These are phyloP conservation scores for Termitomyces sp. DNA, from an alignment of 768 basidiomycete species.

Conservation along the genomic window DNA sequence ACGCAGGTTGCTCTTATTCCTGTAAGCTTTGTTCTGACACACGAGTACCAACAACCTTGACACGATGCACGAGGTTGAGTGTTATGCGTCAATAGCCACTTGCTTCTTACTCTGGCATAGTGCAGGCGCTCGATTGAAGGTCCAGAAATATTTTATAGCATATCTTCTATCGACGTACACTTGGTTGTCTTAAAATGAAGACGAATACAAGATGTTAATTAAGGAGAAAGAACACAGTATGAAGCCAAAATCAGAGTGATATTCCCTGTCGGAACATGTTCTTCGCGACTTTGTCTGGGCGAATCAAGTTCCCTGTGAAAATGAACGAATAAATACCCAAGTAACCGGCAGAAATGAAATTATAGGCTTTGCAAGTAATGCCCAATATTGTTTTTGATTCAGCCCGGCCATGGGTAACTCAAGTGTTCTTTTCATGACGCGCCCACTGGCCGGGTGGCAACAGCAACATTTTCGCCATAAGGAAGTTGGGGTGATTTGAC, in stretches of 20 bases:
- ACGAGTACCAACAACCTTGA: background rate
- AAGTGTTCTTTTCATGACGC: constrained; percentile 29
- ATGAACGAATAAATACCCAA: constrained; percentile 40
- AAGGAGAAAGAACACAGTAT: constrained; percentile 5
- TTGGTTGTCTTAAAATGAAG: constrained; percentile 29
- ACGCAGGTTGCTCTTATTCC: background rate
- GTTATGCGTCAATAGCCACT: background rate
- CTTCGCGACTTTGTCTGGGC: constrained; percentile 12
- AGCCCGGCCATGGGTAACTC: constrained; percentile 2
- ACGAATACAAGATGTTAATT: constrained; percentile 24
- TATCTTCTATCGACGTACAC: constrained; percentile 32
- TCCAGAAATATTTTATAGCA: constrained; percentile 25
- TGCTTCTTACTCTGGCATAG: background rate
- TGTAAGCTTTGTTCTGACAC: background rate
- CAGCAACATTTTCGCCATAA: constrained; percentile 54
- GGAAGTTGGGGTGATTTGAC: constrained; percentile 58
- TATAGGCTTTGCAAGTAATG: constrained; percentile 11
- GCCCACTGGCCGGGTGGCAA: constrained; percentile 40
- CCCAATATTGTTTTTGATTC: constrained; percentile 9
- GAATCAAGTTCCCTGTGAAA: constrained; percentile 22
- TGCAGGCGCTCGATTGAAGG: background rate
- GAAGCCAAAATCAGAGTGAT: constrained; percentile 10
- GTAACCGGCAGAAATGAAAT: constrained; percentile 24
- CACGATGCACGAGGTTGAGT: background rate
- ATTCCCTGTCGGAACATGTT: constrained; percentile 11